phyloP scores from a whole-genome alignment of 2,329 filamentous ascomycete genomes.

The Talaromyces atroroseus region DNA sequence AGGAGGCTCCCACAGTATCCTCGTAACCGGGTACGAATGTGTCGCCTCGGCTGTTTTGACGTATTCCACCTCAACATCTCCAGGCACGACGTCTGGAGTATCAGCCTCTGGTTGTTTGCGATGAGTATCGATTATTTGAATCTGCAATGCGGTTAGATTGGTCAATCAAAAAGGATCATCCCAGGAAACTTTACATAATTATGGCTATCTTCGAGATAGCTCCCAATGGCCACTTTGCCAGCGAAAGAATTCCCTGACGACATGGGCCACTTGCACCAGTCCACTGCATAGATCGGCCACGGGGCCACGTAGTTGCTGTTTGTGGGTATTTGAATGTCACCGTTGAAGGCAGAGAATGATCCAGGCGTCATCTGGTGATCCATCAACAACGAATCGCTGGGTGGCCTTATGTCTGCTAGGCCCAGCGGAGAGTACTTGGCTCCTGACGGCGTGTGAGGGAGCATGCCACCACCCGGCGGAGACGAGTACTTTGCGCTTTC shows the following conservation, averaged over 20 bases:
- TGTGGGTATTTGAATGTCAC: slow-evolving; percentile 58
- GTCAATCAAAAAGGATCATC: slow-evolving; percentile 13
- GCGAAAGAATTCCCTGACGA: slow-evolving; percentile 61
- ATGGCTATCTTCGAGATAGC: slow-evolving; percentile 95
- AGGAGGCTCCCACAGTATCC: slow-evolving; percentile 91
- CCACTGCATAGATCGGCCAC: slow-evolving; percentile 93
- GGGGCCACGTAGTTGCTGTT: slow-evolving; percentile 92
- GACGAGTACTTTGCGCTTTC: slow-evolving; percentile 61
- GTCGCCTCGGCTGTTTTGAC: slow-evolving; percentile 92
- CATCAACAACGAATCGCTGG: slow-evolving; percentile 73
- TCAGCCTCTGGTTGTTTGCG: slow-evolving; percentile 64
- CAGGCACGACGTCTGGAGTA: slow-evolving; percentile 66
- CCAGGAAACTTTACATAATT: slow-evolving; percentile 67
- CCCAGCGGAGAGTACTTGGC: slow-evolving; percentile 81
- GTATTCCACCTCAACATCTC: slow-evolving; percentile 65
- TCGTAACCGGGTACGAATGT: slow-evolving; percentile 94
- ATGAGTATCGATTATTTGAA: slow-evolving; percentile 93
- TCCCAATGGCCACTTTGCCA: slow-evolving; percentile 90
- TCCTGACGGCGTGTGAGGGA: slow-evolving; percentile 50
- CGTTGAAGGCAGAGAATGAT: slow-evolving; percentile 55
- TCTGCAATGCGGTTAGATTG: slow-evolving; percentile 49
- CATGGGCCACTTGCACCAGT: slow-evolving; percentile 98
- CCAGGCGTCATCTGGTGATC: slow-evolving; percentile 61
- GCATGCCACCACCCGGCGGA: slow-evolving; percentile 39
- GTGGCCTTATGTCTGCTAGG: slow-evolving; percentile 82